Evolutionary conservation across 2,329 filamentous ascomycete species (phyloP).

Genomic region (Apiospora malaysiana): DNA sequence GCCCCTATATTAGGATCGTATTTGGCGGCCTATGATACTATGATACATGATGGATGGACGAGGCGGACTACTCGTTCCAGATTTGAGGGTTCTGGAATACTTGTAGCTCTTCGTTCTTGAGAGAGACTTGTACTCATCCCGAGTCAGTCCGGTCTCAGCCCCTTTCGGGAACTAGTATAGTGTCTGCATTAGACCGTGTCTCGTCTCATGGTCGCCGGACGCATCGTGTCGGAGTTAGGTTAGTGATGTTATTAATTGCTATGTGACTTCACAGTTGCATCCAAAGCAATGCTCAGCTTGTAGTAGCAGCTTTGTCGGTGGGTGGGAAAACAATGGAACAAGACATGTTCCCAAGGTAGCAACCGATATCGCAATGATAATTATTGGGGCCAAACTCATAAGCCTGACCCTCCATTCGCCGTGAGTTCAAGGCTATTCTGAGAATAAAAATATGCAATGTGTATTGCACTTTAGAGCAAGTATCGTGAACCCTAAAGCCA

Average conservation of each 20-base stretch:
- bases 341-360: too few species aligned
- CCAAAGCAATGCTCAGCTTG: background rate
- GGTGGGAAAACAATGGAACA: too few species aligned
- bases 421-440: too few species aligned
- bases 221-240: background rate
- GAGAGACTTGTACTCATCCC: background rate
- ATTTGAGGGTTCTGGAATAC: background rate
- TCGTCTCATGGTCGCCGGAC: background rate
- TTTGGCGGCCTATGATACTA: background rate
- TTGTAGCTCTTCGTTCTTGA: background rate
- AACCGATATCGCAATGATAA: too few species aligned
- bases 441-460: too few species aligned
- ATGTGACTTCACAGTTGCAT: background rate
- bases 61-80: background rate
- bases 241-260: background rate
- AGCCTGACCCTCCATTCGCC: too few species aligned
- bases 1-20: background rate
- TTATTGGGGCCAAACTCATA: too few species aligned
- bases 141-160: background rate
- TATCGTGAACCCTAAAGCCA: too few species aligned
- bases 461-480: too few species aligned
- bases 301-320: too few species aligned
- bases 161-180: background rate
- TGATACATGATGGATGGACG: background rate
- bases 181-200: background rate